Evolutionary conservation across 2,329 filamentous ascomycete genomes (phyloP), one percentile per base, ranked within the genome.

Genomic region (Rhynchosporium graminicola): DNA sequence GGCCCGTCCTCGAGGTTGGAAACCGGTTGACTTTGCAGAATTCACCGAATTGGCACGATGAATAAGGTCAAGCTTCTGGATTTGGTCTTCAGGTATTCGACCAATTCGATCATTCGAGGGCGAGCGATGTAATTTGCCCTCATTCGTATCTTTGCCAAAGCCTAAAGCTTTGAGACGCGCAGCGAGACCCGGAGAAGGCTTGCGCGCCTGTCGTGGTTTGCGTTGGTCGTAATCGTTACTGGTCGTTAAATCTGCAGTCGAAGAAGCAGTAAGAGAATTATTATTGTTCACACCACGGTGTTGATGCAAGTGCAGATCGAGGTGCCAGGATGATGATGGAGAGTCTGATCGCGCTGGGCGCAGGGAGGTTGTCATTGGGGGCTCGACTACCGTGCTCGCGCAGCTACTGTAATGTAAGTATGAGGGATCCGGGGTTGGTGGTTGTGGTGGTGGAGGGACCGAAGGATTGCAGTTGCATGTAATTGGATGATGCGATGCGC

Each of bases 61-160:
- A 63, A 85, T 83, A 68, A 84, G 80, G 77, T 92, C 88, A 70
- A 92, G 82, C 71, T 86, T 81, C 68, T 85, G 83, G 62, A 92
- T 80, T 70, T 91, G 87, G 67, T 87, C 80, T 75, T 91, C 86
- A 70, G 88, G 82, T 60, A 92, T 85, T 64, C 88, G 86, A 68
- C 88, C 88, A 70, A 91, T 80, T 83, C 81, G 74, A 59, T 76
- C 76, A 70, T 65, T 76, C 68, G 68, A 63, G 1, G 76, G 72
- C 69, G 70, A 68, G 50, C 65, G 65, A 57, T 60, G 48, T 51
- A 62, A 55, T 33, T 59, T 65, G 10, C 64, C 59, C 47, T 69
- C 70, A 55, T 54, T 65, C 29, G 65, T 48, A 20, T 71, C 68
- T 56, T 67, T 75, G 61, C 83, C 83, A 66, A 88, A 87, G 45